Percentiles rank a stretch among this genome's conserved stretches.
phyloP scores from a whole-genome alignment of 2,329 filamentous ascomycete genomes.

The Phialophora verrucosa region DNA sequence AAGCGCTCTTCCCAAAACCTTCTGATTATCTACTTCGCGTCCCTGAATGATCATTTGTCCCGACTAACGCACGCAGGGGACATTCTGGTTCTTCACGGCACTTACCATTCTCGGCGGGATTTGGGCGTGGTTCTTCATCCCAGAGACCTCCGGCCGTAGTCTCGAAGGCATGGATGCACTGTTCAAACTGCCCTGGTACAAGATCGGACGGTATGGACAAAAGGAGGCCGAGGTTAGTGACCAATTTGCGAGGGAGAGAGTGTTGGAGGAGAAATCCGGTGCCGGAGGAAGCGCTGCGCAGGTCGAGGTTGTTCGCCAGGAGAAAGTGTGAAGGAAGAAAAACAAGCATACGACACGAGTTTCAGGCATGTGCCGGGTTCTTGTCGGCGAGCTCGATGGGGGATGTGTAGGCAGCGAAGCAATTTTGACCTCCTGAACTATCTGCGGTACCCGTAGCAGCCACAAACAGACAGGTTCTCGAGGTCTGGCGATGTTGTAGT shows the following conservation, averaged over 20 bases:
- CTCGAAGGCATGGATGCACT: constrained; percentile 69
- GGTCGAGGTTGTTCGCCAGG: constrained; percentile 19
- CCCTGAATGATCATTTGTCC: not conserved
- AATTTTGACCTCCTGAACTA: not conserved
- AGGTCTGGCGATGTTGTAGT: not conserved
- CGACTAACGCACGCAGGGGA: constrained; percentile 54
- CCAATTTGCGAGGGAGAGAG: constrained; percentile 15
- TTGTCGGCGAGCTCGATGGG: not conserved
- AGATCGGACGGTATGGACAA: constrained; percentile 61
- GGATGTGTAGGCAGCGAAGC: not conserved
- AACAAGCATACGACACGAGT: not conserved
- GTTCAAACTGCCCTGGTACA: constrained; percentile 75
- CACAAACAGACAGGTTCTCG: not conserved
- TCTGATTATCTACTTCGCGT: not conserved
- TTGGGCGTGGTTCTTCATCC: constrained; percentile 75
- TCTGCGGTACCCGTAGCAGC: not conserved
- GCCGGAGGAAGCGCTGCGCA: constrained; percentile 3
- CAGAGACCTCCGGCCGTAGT: constrained; percentile 69
- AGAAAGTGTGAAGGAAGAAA: constrained; percentile 14
- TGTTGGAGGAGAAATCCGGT: constrained; percentile 27
- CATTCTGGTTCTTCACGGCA: constrained; percentile 76
- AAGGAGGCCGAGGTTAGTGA: constrained; percentile 27
- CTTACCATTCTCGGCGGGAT: constrained; percentile 70
- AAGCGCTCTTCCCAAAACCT: not conserved
- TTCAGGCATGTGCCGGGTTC: not conserved